phyloP scores from a whole-genome alignment of 176 grass and related monocot genomes.

The Themeda triandra region DNA sequence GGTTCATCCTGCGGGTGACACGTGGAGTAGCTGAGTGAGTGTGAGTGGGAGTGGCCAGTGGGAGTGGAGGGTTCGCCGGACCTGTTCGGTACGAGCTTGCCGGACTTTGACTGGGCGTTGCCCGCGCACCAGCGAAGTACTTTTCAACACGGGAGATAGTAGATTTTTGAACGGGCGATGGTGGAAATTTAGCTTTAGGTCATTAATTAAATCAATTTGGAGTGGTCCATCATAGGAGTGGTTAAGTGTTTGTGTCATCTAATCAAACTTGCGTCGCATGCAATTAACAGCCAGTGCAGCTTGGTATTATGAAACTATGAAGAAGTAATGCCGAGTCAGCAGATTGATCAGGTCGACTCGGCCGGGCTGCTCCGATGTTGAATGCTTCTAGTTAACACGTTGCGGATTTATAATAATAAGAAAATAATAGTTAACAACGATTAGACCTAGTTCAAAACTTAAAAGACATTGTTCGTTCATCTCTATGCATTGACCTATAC shows the following conservation, averaged over 20 bases:
- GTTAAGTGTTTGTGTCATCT: background rate
- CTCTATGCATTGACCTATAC: background rate
- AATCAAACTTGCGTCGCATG: background rate
- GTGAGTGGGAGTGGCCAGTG: background rate
- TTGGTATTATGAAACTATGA: background rate
- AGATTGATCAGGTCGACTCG: background rate
- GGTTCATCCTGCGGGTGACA: background rate
- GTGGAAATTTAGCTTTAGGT: background rate
- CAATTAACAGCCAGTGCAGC: background rate
- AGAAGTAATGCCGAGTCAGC: background rate
- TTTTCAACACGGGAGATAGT: background rate
- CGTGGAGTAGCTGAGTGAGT: conserved; percentile 1
- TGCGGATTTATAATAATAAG: background rate
- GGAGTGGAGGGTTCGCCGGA: background rate
- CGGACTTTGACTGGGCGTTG: conserved; percentile 8
- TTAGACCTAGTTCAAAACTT: background rate
- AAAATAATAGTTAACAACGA: background rate
- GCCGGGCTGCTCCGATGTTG: background rate
- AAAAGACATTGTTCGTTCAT: background rate
- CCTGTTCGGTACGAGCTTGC: background rate
- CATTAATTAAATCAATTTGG: background rate
- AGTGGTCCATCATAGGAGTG: background rate
- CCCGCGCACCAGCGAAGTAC: background rate
- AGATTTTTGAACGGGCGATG: background rate
- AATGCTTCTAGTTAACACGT: background rate